Evolutionary conservation across 2,329 filamentous ascomycete species (phyloP).

Genomic region (Botrytis galanthina): DNA sequence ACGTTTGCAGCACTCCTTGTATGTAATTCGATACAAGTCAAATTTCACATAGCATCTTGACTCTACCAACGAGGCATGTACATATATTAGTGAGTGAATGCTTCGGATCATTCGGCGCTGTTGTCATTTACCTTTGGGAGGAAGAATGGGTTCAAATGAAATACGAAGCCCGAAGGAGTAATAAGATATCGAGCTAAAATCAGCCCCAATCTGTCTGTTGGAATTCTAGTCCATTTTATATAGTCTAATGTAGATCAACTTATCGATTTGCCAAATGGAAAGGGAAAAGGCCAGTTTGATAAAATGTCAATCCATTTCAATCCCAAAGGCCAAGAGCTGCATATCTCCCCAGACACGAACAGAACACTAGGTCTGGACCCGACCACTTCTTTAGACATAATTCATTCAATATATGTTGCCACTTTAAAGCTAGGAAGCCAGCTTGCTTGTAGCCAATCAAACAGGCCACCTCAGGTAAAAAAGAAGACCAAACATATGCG

Average conservation of each 20-base stretch:
- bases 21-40: background rate
- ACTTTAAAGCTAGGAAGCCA: background rate
- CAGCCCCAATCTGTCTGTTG: background rate
- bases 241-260: constrained; percentile 6
- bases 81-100: background rate
- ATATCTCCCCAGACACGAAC: constrained; percentile 6
- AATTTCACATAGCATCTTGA: background rate
- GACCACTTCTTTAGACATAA: background rate
- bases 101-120: background rate
- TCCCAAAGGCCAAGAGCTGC: background rate
- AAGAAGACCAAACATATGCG: background rate
- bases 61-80: background rate
- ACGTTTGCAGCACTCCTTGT: background rate
- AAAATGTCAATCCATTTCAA: constrained; percentile 4
- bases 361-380: constrained; percentile 8
- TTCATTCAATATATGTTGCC: background rate
- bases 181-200: background rate
- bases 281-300: background rate
- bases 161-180: background rate
- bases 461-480: background rate
- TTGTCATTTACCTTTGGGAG: too few species aligned
- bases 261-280: background rate
- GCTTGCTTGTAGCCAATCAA: constrained; percentile 4
- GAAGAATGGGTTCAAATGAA: background rate
- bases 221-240: background rate